A percentile compares a stretch with the other conserved stretches of the same genome.
phyloP scores from a whole-genome alignment of 768 basidiomycete species.

The Saitozyma sp. region DNA sequence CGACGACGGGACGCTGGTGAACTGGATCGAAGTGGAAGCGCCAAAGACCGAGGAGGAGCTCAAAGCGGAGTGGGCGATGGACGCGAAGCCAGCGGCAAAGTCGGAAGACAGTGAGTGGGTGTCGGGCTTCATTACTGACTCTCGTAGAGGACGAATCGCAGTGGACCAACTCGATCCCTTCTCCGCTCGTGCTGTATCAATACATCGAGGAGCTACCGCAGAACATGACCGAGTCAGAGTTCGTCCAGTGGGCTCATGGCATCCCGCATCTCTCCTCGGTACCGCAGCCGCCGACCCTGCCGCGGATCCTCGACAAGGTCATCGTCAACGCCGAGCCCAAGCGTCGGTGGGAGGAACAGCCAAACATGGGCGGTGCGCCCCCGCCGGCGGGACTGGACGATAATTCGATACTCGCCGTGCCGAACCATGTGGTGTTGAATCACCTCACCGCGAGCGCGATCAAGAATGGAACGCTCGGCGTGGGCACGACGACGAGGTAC shows the following conservation, averaged over 20 bases:
- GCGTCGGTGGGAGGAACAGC: slow-evolving; percentile 27
- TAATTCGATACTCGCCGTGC: slow-evolving; percentile 84
- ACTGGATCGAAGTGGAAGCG: slow-evolving; percentile 74
- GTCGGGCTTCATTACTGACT: slow-evolving; percentile 32
- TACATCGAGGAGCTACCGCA: slow-evolving; percentile 71
- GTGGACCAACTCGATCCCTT: slow-evolving; percentile 81
- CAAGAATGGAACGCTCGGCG: slow-evolving; percentile 85
- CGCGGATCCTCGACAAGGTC: slow-evolving; percentile 88
- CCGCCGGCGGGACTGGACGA: slow-evolving; percentile 63
- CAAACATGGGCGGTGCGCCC: slow-evolving; percentile 2
- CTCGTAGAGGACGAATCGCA: slow-evolving; percentile 52
- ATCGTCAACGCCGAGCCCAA: slow-evolving; percentile 68
- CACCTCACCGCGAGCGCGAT: slow-evolving; percentile 96
- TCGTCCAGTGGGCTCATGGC: slow-evolving; percentile 51
- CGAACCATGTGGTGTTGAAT: slow-evolving; percentile 89
- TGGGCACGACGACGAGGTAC: slow-evolving; percentile 88
- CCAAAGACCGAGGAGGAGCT: slow-evolving; percentile 48
- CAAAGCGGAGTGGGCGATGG: slow-evolving; percentile 45
- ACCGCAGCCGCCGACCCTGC: slow-evolving; percentile 82
- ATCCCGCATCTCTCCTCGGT: slow-evolving; percentile 67
- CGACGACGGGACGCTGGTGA: slow-evolving; percentile 82
- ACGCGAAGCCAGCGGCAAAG: slow-evolving; percentile 30
- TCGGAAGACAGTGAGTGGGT: slow-evolving; percentile 35
- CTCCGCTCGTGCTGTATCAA: slow-evolving; percentile 74
- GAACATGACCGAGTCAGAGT: not conserved